Evolutionary conservation across 495 filamentous ascomycete genomes (phyloP).

Genomic region (Penicillium crystallinum): DNA sequence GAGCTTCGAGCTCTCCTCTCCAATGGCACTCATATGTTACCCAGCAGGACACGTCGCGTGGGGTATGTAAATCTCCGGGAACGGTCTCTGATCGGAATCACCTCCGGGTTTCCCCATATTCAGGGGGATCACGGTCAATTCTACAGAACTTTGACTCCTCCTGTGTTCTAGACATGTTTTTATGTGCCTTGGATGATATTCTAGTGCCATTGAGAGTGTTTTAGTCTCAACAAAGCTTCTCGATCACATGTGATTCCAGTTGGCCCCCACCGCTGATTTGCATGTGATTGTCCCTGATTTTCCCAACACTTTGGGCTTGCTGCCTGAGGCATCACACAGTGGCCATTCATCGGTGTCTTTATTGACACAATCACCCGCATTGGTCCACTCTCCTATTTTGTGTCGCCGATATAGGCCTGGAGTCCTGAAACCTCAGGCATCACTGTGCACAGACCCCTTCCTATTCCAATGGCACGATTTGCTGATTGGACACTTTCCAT

Average conservation of each 20-base stretch:
- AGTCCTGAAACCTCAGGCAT: not conserved
- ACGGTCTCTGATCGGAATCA: not conserved
- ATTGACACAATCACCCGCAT: no score
- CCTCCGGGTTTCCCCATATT: not conserved
- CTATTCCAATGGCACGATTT: no score
- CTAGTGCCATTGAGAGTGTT: no score
- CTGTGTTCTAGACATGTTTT: no score
- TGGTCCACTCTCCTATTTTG: no score
- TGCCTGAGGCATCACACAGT: not conserved
- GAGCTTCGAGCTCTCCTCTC: not conserved
- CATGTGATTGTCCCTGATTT: conserved; percentile 1
- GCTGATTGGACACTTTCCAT: no score
- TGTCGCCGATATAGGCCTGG: no score
- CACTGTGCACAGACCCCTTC: not conserved
- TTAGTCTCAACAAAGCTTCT: not conserved
- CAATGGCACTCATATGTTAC: not conserved
- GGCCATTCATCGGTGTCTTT: not conserved
- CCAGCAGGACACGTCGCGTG: not conserved
- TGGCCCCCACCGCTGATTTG: not conserved
- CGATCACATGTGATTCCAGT: not conserved
- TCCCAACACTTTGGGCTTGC: not conserved
- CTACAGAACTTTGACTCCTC: no score
- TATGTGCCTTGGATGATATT: no score
- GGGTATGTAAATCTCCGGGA: not conserved
- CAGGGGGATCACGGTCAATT: not conserved